Evolutionary conservation across 768 basidiomycete species (phyloP).

Genomic region (Pisolithus microcarpus): DNA sequence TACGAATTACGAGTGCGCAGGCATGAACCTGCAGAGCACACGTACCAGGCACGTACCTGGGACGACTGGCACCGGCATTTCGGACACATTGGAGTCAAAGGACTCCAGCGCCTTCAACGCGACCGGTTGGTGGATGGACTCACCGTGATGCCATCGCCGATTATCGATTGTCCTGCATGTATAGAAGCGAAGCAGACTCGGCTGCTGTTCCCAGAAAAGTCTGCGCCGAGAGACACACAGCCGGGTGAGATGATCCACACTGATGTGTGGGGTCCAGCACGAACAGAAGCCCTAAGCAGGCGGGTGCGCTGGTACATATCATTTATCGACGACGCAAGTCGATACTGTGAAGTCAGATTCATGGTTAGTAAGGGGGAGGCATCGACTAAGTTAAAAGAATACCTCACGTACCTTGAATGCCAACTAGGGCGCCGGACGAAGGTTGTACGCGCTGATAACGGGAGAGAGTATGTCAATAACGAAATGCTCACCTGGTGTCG

Average conservation of each 20-base stretch:
- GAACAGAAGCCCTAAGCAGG: slow-evolving; percentile 9
- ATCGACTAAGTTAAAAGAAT: slow-evolving; percentile 8
- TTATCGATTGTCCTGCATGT: background rate
- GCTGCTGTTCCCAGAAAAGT: background rate
- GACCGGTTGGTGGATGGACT: no score
- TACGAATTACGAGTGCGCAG: no score
- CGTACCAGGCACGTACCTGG: no score
- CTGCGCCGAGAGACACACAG: background rate
- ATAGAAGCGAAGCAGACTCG: background rate
- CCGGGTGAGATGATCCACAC: slow-evolving; percentile 8
- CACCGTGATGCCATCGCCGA: background rate
- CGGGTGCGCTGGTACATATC: slow-evolving; percentile 19
- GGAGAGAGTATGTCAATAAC: no score
- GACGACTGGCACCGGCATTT: no score
- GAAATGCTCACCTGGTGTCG: background rate
- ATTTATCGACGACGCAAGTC: slow-evolving; percentile 14
- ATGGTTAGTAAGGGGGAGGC: slow-evolving; percentile 17
- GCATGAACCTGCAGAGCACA: no score
- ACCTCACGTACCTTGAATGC: slow-evolving; percentile 15
- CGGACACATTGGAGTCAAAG: no score
- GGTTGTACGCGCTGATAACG: no score
- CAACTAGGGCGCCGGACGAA: background rate
- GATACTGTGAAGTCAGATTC: slow-evolving; percentile 8
- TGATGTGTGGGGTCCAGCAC: slow-evolving; percentile 22
- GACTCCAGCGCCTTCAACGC: no score